Evolutionary conservation across 148 eudicot species (phyloP).

Genomic region (Tetragonia tetragonoides): DNA sequence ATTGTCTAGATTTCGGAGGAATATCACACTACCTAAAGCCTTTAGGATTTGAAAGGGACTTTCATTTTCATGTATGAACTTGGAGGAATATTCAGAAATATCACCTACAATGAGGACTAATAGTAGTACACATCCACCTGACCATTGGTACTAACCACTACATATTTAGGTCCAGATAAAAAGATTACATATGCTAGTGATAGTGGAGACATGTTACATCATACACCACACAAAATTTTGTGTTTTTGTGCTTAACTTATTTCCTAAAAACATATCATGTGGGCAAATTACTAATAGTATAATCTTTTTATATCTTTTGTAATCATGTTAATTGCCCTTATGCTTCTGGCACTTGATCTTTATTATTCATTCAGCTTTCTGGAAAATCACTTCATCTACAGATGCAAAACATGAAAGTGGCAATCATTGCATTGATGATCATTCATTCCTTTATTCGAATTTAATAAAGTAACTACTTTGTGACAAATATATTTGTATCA

Average conservation of each 20-base stretch:
- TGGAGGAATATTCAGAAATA: no score
- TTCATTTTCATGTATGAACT: constrained; percentile 18
- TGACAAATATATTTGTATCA: no score
- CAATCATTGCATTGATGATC: no score
- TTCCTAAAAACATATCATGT: constrained; percentile 29
- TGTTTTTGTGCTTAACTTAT: constrained; percentile 28
- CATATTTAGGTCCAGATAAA: neutral
- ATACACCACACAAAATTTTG: constrained; percentile 13
- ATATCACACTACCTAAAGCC: no score
- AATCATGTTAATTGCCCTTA: constrained; percentile 19
- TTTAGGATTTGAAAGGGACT: neutral
- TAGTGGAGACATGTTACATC: constrained; percentile 34
- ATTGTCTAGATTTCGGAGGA: neutral
- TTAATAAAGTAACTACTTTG: no score
- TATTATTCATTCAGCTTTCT: neutral
- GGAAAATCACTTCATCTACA: neutral
- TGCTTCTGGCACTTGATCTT: neutral
- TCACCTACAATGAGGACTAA: no score
- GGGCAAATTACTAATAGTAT: constrained; percentile 11
- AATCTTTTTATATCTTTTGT: constrained; percentile 24
- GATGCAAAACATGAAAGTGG: no score
- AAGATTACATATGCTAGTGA: neutral
- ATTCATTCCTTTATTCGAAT: no score
- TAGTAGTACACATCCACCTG: constrained; percentile 7
- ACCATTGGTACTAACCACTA: neutral